Evolutionary conservation across 192 early-diverging fungal species (phyloP).

Genomic region (Backusella psychrophila): DNA sequence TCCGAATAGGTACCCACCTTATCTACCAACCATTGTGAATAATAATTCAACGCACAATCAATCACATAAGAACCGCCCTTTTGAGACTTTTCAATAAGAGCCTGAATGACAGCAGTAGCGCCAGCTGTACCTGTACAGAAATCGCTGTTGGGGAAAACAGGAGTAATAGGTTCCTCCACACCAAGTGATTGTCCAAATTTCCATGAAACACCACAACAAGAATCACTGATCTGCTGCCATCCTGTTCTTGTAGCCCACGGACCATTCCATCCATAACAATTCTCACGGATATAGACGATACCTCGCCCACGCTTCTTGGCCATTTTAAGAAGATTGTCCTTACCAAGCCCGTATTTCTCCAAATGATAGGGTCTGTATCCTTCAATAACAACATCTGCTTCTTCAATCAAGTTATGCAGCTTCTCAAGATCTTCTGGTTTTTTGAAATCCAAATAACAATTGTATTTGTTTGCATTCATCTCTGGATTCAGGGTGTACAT

Average conservation of each 20-base stretch:
- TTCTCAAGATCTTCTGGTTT: background rate
- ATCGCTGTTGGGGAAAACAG: background rate
- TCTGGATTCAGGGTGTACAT: background rate
- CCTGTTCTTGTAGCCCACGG: slow-evolving; percentile 11
- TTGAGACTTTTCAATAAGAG: background rate
- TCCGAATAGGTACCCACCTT: slow-evolving; percentile 8
- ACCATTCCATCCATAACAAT: slow-evolving; percentile 16
- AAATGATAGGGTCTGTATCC: slow-evolving; percentile 14
- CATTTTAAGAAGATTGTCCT: background rate
- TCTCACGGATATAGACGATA: slow-evolving; percentile 8
- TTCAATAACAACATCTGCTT: slow-evolving; percentile 16
- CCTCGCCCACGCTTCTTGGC: slow-evolving; percentile 12
- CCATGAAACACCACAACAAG: slow-evolving; percentile 7
- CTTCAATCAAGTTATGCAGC: slow-evolving; percentile 1
- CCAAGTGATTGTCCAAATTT: slow-evolving; percentile 9
- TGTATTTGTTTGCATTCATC: background rate
- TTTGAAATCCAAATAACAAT: slow-evolving; percentile 13
- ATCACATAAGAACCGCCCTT: slow-evolving; percentile 9
- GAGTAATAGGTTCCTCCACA: background rate
- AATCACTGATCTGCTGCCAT: slow-evolving; percentile 18
- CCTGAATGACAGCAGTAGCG: slow-evolving; percentile 5
- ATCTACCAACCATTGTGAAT: slow-evolving; percentile 1
- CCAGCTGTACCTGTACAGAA: background rate
- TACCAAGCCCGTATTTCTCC: slow-evolving; percentile 13
- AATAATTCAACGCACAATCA: slow-evolving; percentile 16